Evolutionary conservation across 148 eudicot genomes (phyloP), one percentile per base, ranked within the genome.

Genomic region (Pouteria glomerata): DNA sequence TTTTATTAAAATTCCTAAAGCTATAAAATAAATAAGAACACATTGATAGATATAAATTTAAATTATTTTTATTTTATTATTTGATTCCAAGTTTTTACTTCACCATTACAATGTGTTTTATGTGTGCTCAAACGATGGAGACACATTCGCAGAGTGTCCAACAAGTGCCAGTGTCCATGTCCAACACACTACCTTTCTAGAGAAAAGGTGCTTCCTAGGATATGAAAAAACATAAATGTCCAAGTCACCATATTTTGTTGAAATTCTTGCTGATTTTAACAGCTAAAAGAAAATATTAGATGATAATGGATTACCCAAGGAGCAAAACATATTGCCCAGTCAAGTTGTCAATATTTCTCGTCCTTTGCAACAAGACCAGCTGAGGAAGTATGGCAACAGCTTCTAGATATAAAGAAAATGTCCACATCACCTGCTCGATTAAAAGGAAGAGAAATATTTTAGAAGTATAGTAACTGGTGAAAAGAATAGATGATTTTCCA

Each of bases 331-430:
- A 89, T 85, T 87, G 95, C 53, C 95, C 91, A 48, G 91, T 87
- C 85, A 94, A 82, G 75, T 94, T 94, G 87, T 94, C 97, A 70
- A 94, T 94, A 76, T 94, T 94, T 80, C 96, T 83, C 73, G 98
- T 91, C 82, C 98, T 89, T 82, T 95, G 98, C 84, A 95, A 72
- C 90, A 95, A 72, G 63, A 95, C 96, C 73, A 95, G 77, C 88
- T 95, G 97, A 56, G 98, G 98, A 80, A 95, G 88, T 75, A 95
- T 95, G 33, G 98, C 98, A 80, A 95, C 91, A 65, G 98, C 97
- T 84, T 95, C 98, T 81, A 95, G 76, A 77, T 65, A 95, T 70
- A 95, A 81, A 53, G 98, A 94, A 83, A 95, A 95, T 67, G 97
- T 78, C 98, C 98, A 95, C 96, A 95, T 81, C 51, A 95, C 90